Base-by-base conservation (phyloP, 1,139 yeast species). In the Yamadazyma blattariae region DNA sequence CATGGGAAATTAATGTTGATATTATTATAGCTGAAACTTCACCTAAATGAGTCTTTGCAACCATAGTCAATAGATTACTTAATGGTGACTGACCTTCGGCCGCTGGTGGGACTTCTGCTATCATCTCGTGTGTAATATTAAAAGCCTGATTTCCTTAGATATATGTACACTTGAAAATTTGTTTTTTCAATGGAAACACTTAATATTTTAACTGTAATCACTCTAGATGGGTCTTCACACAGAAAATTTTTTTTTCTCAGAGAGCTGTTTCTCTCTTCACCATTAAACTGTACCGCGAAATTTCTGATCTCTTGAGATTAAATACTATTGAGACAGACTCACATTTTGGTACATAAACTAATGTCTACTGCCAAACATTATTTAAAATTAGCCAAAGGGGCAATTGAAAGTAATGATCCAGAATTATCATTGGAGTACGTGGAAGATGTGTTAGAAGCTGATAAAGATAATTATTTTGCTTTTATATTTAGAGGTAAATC, bases 401-500 rank as follows among this genome's bases (percentile, higher is more conserved):
- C 87, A 1, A 59, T 85, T 35, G 72, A 72, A 27, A 61, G 63
- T 11, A 72, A 70, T 19, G 84, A 83, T 44, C 77, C 79, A 7
- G 82, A 76, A 29, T 64, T 70, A 21, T 85, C 83, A 5, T 56
- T 80, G 24, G 75, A 72, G 30, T 54, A 68, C 36, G 73, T 76
- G 10, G 59, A 70, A 18, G 74, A 76, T 34, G 80, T 75, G 2
- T 55, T 84, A 14, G 67, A 65, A 8, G 47, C 61, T 5, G 95
- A 88, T 40, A 61, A 71, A 3, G 46, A 67, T 7, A 77, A 77
- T 52, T 85, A 80, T 58, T 76, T 73, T 54, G 96, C 89, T 23
- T 67, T 68, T 46, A 72, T 84, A 5, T 79, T 80, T 48, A 57
- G 67, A 36, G 94, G 87, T 3, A 81, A 80, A 48, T 72, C 82